Evolutionary conservation across 1,284 basidiomycete genomes (phyloP).

Genomic region (Pseudozyma sp.): DNA sequence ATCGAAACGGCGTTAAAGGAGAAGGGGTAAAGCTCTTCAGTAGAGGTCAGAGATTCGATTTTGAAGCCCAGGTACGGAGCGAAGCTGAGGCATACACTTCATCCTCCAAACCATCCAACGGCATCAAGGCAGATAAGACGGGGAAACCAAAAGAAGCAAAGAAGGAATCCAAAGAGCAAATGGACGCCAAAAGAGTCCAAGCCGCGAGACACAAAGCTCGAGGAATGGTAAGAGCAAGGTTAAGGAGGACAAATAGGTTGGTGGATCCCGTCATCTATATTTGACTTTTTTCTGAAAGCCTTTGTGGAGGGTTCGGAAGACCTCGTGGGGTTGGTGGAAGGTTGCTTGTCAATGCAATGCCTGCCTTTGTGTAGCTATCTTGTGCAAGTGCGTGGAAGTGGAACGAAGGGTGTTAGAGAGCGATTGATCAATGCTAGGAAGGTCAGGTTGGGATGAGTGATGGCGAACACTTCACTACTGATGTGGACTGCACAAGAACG

Average conservation of each 20-base stretch:
- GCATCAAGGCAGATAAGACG: background rate
- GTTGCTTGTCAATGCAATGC: too few species aligned
- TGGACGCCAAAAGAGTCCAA: background rate
- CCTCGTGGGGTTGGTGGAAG: too few species aligned
- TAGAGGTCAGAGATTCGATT: slow-evolving; percentile 36
- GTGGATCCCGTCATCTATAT: slow-evolving; percentile 48
- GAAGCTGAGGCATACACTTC: slow-evolving; percentile 11
- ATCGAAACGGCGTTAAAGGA: slow-evolving; percentile 3
- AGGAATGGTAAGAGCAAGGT: slow-evolving; percentile 12
- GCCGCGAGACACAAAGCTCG: slow-evolving; percentile 18
- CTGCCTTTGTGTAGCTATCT: background rate
- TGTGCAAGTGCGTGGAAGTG: too few species aligned
- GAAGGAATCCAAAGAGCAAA: background rate
- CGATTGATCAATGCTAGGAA: too few species aligned
- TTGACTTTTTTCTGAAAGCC: background rate
- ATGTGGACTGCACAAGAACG: too few species aligned
- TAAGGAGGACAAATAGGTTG: slow-evolving; percentile 33
- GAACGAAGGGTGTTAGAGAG: too few species aligned
- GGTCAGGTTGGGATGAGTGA: too few species aligned
- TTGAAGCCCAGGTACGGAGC: slow-evolving; percentile 4
- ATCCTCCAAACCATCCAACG: background rate
- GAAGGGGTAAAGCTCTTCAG: slow-evolving; percentile 29
- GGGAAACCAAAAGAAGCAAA: background rate
- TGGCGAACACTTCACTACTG: too few species aligned
- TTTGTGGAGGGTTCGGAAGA: too few species aligned